A percentile compares a stretch with the other conserved stretches of the same genome.
Evolutionary conservation across 179 eudicot species (phyloP).

Genomic region (Silene vulgaris): DNA sequence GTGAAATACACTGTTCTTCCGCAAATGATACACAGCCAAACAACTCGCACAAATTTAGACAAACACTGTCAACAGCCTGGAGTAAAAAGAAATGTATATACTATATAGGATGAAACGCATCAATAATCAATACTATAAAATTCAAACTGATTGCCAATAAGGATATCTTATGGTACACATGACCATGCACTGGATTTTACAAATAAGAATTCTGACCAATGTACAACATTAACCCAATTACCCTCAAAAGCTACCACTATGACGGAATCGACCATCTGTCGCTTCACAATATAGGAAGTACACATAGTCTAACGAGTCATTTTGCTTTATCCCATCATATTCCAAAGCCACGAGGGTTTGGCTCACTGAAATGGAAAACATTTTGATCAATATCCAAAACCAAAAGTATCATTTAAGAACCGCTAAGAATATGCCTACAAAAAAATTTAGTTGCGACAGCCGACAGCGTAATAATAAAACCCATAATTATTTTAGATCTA

Average conservation of each 20-base stretch:
- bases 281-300: neutral
- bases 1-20: too few relatives aligned
- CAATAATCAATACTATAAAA: neutral
- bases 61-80: too few relatives aligned
- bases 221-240: neutral
- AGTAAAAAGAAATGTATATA: too few relatives aligned
- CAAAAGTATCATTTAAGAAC: constrained; percentile 36
- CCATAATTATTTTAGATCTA: constrained; percentile 29
- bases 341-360: neutral
- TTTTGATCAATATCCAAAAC: constrained; percentile 23
- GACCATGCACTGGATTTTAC: neutral
- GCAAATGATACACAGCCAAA: too few relatives aligned
- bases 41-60: too few relatives aligned
- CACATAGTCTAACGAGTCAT: neutral
- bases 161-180: neutral
- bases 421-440: constrained; percentile 32
- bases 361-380: constrained; percentile 3
- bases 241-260: neutral
- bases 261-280: neutral
- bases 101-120: neutral
- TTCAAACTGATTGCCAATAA: neutral
- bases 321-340: neutral
- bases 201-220: neutral
- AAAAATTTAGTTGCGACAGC: constrained; percentile 18
- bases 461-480: constrained; percentile 19